Conservation (phyloP, 768 basidiomycete species). For the Trametes cinnabarina region DNA sequence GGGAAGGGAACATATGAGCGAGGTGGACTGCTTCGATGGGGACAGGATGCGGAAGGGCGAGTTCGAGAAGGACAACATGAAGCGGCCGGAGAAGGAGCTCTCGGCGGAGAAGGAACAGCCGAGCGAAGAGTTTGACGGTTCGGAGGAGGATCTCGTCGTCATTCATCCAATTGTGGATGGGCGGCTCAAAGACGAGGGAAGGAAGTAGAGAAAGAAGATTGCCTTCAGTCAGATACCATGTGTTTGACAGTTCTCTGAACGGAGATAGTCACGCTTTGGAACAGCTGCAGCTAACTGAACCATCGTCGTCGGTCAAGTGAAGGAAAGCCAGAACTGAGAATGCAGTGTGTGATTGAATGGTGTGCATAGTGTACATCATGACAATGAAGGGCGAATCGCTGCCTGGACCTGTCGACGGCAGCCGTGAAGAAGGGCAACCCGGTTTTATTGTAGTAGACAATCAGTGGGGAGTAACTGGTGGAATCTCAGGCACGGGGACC, state of each 20-base stretch:
- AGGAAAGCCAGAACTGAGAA: too few species aligned
- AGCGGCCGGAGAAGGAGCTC: constrained; percentile 12
- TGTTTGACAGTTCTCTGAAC: not conserved
- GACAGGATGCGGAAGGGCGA: constrained; percentile 21
- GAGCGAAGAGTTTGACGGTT: constrained; percentile 11
- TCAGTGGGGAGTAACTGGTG: constrained; percentile 7
- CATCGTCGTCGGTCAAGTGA: too few species aligned
- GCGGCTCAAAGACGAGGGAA: constrained; percentile 34
- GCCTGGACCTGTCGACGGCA: too few species aligned
- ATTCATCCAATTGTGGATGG: constrained; percentile 37
- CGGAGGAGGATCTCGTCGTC: constrained; percentile 28
- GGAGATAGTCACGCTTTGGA: too few species aligned
- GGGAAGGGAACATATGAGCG: constrained; percentile 72
- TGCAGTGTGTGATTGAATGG: not conserved
- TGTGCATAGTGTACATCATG: not conserved
- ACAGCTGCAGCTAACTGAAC: too few species aligned
- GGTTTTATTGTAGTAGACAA: not conserved
- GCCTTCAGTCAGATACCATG: not conserved
- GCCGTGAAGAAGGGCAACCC: too few species aligned
- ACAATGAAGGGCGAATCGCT: too few species aligned
- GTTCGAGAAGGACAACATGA: constrained; percentile 10
- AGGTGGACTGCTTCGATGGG: constrained; percentile 74
- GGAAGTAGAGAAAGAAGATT: constrained; percentile 17
- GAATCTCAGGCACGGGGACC: constrained; percentile 34
- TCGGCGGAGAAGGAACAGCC: constrained; percentile 1